Evolutionary conservation across 768 basidiomycete genomes (phyloP).

Genomic region (Amanita rimosa): DNA sequence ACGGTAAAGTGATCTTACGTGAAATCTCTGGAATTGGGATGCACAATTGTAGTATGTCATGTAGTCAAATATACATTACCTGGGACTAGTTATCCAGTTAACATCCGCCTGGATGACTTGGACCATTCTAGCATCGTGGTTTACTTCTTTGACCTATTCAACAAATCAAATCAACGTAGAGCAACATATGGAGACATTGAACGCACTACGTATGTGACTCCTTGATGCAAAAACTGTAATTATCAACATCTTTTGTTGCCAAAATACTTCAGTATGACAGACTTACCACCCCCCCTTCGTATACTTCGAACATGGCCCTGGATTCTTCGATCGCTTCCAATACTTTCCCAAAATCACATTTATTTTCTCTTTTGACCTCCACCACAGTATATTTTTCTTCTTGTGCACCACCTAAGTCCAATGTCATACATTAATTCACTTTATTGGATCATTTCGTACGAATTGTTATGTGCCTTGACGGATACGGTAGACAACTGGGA

Average conservation of each 20-base stretch:
- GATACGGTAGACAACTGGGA: constrained; percentile 68
- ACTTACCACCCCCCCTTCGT: constrained; percentile 78
- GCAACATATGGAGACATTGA: background rate
- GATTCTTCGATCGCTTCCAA: constrained; percentile 81
- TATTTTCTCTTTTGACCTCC: constrained; percentile 34
- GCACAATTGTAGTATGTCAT: background rate
- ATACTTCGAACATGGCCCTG: constrained; percentile 77
- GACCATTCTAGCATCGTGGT: constrained; percentile 67
- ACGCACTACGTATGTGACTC: constrained; percentile 64
- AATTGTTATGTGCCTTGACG: constrained; percentile 61
- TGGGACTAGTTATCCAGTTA: constrained; percentile 71
- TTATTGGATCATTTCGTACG: constrained; percentile 22
- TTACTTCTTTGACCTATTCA: constrained; percentile 61
- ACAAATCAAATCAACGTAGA: background rate
- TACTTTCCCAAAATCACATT: constrained; percentile 23
- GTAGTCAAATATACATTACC: constrained; percentile 23
- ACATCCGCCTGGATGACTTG: constrained; percentile 65
- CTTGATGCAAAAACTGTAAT: constrained; percentile 78
- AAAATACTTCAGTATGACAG: background rate
- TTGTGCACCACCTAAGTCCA: constrained; percentile 38
- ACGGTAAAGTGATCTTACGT: constrained; percentile 36
- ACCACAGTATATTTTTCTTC: constrained; percentile 75
- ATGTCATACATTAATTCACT: background rate
- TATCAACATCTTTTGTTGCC: background rate
- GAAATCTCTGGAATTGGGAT: constrained; percentile 40